Conservation (phyloP, 805 yeast species). For the Yarrowia sp. region DNA sequence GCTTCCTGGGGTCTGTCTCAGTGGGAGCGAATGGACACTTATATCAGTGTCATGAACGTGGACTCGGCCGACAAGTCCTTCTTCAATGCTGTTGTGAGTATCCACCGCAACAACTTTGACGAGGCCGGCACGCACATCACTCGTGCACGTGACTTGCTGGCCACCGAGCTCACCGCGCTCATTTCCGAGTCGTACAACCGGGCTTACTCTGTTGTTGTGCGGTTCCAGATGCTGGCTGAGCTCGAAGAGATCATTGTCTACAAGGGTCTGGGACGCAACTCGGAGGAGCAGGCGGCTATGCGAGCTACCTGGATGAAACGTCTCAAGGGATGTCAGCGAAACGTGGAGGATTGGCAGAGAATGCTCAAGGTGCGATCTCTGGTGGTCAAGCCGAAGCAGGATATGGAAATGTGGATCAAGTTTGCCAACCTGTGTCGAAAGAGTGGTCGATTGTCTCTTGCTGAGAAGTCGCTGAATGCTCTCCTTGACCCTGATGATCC, state of each 20-base stretch:
- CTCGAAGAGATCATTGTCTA: constrained; percentile 90
- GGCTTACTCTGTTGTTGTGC: constrained; percentile 93
- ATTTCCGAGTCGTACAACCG: constrained; percentile 95
- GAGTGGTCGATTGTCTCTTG: constrained; percentile 86
- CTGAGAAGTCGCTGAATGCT: constrained; percentile 84
- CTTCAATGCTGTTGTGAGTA: constrained; percentile 82
- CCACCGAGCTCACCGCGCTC: constrained; percentile 89
- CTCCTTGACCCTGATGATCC: constrained; percentile 73
- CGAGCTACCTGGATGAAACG: constrained; percentile 93
- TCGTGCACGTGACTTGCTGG: constrained; percentile 82
- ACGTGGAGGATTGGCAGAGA: constrained; percentile 99
- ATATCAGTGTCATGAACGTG: constrained; percentile 81
- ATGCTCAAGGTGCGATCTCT: constrained; percentile 89
- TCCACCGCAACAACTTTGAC: constrained; percentile 82
- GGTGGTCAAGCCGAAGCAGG: constrained; percentile 92
- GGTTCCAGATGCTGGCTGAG: constrained; percentile 96
- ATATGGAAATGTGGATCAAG: constrained; percentile 96
- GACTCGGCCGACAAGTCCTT: constrained; percentile 95
- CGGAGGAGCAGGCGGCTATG: constrained; percentile 74
- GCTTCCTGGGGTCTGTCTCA: constrained; percentile 98
- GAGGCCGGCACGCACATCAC: constrained; percentile 77
- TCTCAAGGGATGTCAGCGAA: constrained; percentile 87
- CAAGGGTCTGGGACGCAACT: constrained; percentile 77
- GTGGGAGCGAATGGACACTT: constrained; percentile 95
- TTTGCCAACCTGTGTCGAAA: constrained; percentile 95